Evolutionary conservation across 2,329 filamentous ascomycete genomes (phyloP), one percentile per base, ranked within the genome.

Genomic region (Penicillium corylophilum): DNA sequence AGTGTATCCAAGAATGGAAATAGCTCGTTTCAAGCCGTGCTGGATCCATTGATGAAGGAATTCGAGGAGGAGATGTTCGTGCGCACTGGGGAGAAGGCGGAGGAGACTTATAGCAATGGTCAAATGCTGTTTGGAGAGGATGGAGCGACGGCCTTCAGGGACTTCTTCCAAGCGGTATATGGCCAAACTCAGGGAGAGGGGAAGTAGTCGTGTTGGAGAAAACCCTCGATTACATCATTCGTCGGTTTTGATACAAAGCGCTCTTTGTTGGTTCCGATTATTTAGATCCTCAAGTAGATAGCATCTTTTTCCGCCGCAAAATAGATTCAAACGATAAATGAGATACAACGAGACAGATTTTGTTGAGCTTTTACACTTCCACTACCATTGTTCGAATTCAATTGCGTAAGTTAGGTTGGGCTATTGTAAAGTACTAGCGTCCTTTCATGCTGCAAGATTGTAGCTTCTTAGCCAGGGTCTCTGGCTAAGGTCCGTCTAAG

Each of bases 51-150:
- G 36, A 29, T 64, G 39, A 46, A 54, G 44, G 50, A 50, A 16
- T 59, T 58, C 16, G 63, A 66, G 44, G 47, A 40, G 15, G 49
- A 53, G 5, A 62, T 64, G 58, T 48, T 53, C 22, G 51, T 24
- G 18, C 53, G 59, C 16, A 51, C 60, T 5, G 51, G 55, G 38
- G 54, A 57, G 16, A 57, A 53, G 33, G 61, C 64, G 41, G 36
- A 55, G 23, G 50, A 60, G 23, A 65, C 65, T 5, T 44, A 55
- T 31, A 47, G 29, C 16, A 68, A 67, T 44, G 62, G 64, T 22
- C 43, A 49, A 20, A 56, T 48, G 46, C 29, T 66, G 46, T 67
- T 64, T 53, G 54, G 56, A 8, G 58, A 61, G 2, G 54, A 63
- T 49, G 60, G 54, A 8, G 60, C 58, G 15, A 46, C 45, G 23